Evolutionary conservation across 176 grass and related monocot species (phyloP).

Genomic region (Calamus simplicifolius): DNA sequence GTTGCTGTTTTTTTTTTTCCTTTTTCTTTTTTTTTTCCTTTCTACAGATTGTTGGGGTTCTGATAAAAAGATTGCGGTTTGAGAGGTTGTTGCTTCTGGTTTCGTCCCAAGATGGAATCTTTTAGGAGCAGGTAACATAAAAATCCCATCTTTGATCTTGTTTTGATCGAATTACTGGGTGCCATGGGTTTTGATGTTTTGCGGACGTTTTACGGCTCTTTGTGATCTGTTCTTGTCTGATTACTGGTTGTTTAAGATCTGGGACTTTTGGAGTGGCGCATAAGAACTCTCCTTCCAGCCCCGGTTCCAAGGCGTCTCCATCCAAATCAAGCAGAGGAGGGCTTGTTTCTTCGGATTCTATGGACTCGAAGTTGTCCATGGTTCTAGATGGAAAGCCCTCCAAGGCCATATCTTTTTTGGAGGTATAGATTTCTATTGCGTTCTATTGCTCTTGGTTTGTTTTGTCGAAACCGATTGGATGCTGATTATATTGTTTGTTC

Average conservation of each 20-base stretch:
- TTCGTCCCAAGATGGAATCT: constrained; percentile 44
- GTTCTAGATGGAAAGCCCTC: constrained; percentile 3
- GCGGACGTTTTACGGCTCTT: background rate
- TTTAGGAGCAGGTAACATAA: constrained; percentile 49
- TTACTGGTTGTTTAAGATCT: constrained; percentile 16
- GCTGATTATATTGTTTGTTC: background rate
- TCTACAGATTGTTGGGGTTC: background rate
- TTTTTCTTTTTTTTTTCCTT: background rate
- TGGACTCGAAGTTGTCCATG: constrained; percentile 15
- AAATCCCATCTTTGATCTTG: background rate
- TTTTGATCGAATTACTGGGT: constrained; percentile 2
- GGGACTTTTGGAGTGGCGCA: constrained; percentile 43
- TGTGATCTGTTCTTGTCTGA: constrained; percentile 7
- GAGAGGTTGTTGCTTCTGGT: background rate
- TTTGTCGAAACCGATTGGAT: background rate
- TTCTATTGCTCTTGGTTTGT: background rate
- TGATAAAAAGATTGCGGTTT: background rate
- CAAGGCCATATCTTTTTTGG: constrained; percentile 20
- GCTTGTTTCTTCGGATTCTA: constrained; percentile 17
- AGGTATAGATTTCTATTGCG: constrained; percentile 16
- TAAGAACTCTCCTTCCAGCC: constrained; percentile 10
- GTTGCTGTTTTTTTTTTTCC: no score
- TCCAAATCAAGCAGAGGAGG: constrained; percentile 31
- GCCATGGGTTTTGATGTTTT: background rate
- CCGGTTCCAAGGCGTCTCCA: background rate